These are phyloP conservation scores for Neurospora sublineolata DNA, from an alignment of 495 filamentous ascomycete genomes.

Conservation along the genomic window DNA sequence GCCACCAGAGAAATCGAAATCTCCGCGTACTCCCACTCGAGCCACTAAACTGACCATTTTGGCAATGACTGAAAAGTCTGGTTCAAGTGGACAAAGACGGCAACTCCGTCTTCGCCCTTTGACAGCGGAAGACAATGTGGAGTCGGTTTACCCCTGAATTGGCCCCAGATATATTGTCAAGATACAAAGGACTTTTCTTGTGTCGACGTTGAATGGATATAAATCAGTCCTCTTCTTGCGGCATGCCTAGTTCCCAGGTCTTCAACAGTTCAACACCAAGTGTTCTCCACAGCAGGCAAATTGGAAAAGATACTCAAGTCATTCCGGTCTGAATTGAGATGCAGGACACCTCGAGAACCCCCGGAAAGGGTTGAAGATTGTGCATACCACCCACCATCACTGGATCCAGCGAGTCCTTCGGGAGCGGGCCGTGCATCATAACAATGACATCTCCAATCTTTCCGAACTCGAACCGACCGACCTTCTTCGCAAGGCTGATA, in stretches of 20 bases:
- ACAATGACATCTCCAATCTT: background rate
- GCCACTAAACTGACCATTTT: background rate
- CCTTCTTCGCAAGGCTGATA: background rate
- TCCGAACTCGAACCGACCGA: background rate
- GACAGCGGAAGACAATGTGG: background rate
- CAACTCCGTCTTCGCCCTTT: background rate
- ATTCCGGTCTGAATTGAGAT: background rate
- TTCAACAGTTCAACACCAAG: background rate
- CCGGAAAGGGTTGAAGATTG: background rate
- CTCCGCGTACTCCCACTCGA: background rate
- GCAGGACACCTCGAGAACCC: background rate
- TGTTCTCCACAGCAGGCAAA: background rate
- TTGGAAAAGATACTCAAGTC: background rate
- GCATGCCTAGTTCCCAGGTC: background rate
- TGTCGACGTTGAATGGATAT: background rate
- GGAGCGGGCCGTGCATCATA: background rate
- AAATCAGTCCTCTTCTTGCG: background rate
- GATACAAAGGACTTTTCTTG: background rate
- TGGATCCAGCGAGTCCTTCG: background rate
- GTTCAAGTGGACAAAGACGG: background rate
- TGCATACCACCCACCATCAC: background rate
- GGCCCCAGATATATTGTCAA: background rate
- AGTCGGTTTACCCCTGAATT: background rate
- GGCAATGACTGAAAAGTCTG: background rate
- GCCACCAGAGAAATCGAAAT: background rate